phyloP scores from a whole-genome alignment of 129 eudicot species.

The Apium graveolens region DNA sequence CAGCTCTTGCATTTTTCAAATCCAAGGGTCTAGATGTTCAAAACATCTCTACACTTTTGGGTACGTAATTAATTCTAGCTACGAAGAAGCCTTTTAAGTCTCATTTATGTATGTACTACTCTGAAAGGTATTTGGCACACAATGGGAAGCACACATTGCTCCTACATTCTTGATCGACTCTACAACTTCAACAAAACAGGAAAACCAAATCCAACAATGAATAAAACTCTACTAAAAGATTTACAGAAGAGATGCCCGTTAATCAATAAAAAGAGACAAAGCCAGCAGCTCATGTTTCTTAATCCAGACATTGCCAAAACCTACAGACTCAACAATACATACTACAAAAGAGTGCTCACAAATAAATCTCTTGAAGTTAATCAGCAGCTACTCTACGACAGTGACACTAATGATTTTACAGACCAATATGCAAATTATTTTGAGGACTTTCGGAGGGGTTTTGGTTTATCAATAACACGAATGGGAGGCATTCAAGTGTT shows the following conservation, averaged over 20 bases:
- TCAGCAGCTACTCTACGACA: constrained; percentile 47
- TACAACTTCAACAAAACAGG: constrained; percentile 66
- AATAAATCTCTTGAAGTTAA: constrained; percentile 54
- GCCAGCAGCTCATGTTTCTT: constrained; percentile 47
- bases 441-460: constrained; percentile 40
- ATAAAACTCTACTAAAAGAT: constrained; percentile 23
- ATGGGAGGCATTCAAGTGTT: constrained; percentile 59
- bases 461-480: constrained; percentile 53
- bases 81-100: too few relatives aligned
- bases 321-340: constrained; percentile 49
- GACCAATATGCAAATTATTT: constrained; percentile 35
- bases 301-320: constrained; percentile 37
- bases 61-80: constrained; percentile 23
- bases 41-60: constrained; percentile 64
- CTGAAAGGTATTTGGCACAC: constrained; percentile 44
- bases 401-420: constrained; percentile 35
- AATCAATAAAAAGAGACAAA: constrained; percentile 26
- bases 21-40: constrained; percentile 63
- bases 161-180: constrained; percentile 53
- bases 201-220: constrained; percentile 67
- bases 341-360: constrained; percentile 45
- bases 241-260: constrained; percentile 48
- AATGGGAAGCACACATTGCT: constrained; percentile 72
- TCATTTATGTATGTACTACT: not conserved
- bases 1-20: constrained; percentile 47